Conservation (phyloP, 176 grass and related monocot species). For the Oryza meyeriana region DNA sequence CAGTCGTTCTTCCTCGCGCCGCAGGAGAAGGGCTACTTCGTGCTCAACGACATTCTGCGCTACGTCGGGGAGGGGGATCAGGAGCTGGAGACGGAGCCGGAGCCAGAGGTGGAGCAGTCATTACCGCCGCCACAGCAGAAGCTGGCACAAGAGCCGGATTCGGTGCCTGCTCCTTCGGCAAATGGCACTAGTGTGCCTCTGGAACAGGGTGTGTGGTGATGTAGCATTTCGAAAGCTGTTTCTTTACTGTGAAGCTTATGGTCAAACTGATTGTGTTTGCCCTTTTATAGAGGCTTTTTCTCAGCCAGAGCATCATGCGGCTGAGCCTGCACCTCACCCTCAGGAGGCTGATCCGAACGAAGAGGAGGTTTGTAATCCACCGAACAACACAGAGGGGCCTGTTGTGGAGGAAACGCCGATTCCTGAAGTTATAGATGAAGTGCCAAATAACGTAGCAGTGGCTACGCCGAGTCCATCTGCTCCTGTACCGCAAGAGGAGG, state of each 20-base stretch:
- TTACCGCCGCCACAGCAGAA: not conserved
- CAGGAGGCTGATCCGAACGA: slow-evolving; percentile 36
- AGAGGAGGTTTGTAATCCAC: slow-evolving; percentile 53
- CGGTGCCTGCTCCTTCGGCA: not conserved
- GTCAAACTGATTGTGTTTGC: not conserved
- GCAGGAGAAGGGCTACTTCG: slow-evolving; percentile 90
- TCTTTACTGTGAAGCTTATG: not conserved
- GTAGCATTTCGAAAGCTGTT: not conserved
- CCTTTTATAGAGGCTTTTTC: slow-evolving; percentile 27
- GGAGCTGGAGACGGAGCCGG: not conserved
- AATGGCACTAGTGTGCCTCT: slow-evolving; percentile 38
- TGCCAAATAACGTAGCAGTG: slow-evolving; percentile 33
- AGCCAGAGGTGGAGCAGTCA: not conserved
- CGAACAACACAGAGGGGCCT: slow-evolving; percentile 31
- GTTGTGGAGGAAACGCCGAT: slow-evolving; percentile 47
- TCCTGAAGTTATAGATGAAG: slow-evolving; percentile 61
- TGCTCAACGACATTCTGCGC: slow-evolving; percentile 86
- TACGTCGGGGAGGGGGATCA: slow-evolving; percentile 43
- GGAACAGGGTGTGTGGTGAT: slow-evolving; percentile 44
- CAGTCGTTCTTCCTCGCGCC: slow-evolving; percentile 98
- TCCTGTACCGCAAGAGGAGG: slow-evolving; percentile 38
- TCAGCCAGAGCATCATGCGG: slow-evolving; percentile 28
- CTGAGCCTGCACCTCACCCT: not conserved
- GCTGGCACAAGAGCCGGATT: not conserved
- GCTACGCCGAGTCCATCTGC: slow-evolving; percentile 10